phyloP scores from a whole-genome alignment of 2,329 filamentous ascomycete genomes.

The Hortaea werneckii region DNA sequence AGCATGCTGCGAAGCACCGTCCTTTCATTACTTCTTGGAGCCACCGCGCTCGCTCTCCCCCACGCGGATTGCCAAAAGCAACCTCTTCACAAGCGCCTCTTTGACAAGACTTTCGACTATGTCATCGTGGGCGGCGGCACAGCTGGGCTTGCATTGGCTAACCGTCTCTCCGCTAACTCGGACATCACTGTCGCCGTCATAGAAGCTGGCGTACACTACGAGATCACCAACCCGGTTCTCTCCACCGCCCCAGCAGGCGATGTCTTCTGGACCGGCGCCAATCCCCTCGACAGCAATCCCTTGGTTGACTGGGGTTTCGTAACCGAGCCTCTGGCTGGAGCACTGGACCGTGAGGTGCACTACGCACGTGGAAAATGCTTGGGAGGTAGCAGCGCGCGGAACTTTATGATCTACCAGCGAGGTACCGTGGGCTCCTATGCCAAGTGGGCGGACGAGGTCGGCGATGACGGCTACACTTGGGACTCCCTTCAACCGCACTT shows the following conservation, averaged over 20 bases:
- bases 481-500: constrained; percentile 17
- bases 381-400: constrained; percentile 19
- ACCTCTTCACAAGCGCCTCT: too few species aligned
- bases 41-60: too few species aligned
- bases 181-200: constrained; percentile 13
- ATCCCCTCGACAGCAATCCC: too few species aligned
- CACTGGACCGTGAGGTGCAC: constrained; percentile 8
- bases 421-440: constrained; percentile 24
- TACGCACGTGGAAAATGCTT: constrained; percentile 23
- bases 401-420: constrained; percentile 20
- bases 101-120: too few species aligned
- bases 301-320: too few species aligned
- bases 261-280: too few species aligned
- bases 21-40: too few species aligned
- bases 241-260: too few species aligned
- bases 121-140: constrained; percentile 12
- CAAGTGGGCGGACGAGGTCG: constrained; percentile 28
- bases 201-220: constrained; percentile 17
- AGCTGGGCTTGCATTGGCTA: constrained; percentile 12
- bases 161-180: constrained; percentile 10
- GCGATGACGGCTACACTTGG: constrained; percentile 23
- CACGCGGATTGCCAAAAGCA: too few species aligned
- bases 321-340: too few species aligned
- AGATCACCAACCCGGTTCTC: constrained; percentile 11
- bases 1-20: too few species aligned